Base-by-base conservation (phyloP, 495 filamentous ascomycete species). In the Penicillium turbatum region DNA sequence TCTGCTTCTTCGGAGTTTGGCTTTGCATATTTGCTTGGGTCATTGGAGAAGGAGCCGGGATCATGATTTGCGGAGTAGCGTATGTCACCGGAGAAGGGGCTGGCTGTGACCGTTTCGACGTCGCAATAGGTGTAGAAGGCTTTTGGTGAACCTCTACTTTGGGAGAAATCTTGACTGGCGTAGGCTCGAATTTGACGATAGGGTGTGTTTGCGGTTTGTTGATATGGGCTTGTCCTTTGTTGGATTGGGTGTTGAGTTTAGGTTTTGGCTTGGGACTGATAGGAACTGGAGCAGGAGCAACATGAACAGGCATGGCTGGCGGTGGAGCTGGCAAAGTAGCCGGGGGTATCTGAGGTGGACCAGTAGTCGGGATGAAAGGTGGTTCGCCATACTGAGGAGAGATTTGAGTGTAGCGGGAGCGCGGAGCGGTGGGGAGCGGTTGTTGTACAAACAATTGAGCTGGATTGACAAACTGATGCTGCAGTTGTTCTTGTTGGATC, bases 381-480 rank as follows among this genome's bases (percentile, higher is more conserved):
- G 55, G 59, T 19, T 63, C 60, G 44, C 47, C 54, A 63, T 64
- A 72, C 39, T 73, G 67, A 13, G 68, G 54, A 37, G 47, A 26
- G 12, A 56, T 16, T 7, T 60, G 57, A 9, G 37, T 54, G 48
- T 67, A 72, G 31, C 57, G 59, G 16, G 66, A 65, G 17, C 67
- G 62, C 13, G 72, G 64, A 24, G 62, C 59, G 6, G 69, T 55
- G 31, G 65, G 66, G 9, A 73, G 48, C 34, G 68, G 66, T 13
- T 66, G 60, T 31, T 67, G 64, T n/a, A 73, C 63, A 51, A 75
- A 73, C 7, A 74, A 51, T 52, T 74, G 65, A 26, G 71, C 65
- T 0, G 72, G 72, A 24, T 74, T 75, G 30, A 76, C 68, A 62
- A 72, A 77, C 46, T 73, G 79, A 71, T 73, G 70, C 39, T 58